Evolutionary conservation across 495 filamentous ascomycete genomes (phyloP).

Genomic region (Talaromyces adpressus): DNA sequence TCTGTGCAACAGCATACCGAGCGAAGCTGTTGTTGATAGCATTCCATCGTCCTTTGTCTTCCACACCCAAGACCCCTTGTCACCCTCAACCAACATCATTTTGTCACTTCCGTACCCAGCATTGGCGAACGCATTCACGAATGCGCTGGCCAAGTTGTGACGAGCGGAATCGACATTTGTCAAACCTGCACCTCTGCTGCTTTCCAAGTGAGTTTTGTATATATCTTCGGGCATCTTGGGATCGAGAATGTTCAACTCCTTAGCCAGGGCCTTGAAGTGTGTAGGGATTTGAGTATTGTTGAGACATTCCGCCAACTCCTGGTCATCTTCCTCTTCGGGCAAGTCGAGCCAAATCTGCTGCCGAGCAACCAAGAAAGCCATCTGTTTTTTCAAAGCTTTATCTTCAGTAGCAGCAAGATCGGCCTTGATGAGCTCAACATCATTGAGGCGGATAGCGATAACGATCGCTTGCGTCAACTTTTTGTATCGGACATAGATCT

Average conservation of each 20-base stretch:
- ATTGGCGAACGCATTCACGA: slow-evolving; percentile 95
- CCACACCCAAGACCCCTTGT: slow-evolving; percentile 92
- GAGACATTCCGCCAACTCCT: slow-evolving; percentile 70
- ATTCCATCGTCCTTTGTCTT: slow-evolving; percentile 98
- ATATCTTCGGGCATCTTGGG: slow-evolving; percentile 98
- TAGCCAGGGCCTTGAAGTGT: slow-evolving; percentile 87
- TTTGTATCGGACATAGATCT: slow-evolving; percentile 86
- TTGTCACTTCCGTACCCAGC: slow-evolving; percentile 93
- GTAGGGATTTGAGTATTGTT: slow-evolving; percentile 82
- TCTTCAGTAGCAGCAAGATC: slow-evolving; percentile 78
- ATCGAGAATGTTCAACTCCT: slow-evolving; percentile 94
- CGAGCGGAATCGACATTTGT: slow-evolving; percentile 92
- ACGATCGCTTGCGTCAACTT: slow-evolving; percentile 89
- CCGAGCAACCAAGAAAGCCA: slow-evolving; percentile 86
- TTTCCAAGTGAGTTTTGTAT: slow-evolving; percentile 98
- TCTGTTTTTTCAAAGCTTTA: slow-evolving; percentile 78
- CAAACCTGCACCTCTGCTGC: slow-evolving; percentile 79
- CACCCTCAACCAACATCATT: slow-evolving; percentile 79
- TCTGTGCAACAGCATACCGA: slow-evolving; percentile 84
- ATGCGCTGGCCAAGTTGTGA: slow-evolving; percentile 91
- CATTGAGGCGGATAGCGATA: slow-evolving; percentile 88
- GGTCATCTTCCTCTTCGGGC: slow-evolving; percentile 54
- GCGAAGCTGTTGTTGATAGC: slow-evolving; percentile 89
- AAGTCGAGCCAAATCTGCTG: slow-evolving; percentile 83
- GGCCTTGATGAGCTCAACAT: slow-evolving; percentile 66